phyloP scores from a whole-genome alignment of 2,329 filamentous ascomycete genomes.

The Lecanicillium sp. region DNA sequence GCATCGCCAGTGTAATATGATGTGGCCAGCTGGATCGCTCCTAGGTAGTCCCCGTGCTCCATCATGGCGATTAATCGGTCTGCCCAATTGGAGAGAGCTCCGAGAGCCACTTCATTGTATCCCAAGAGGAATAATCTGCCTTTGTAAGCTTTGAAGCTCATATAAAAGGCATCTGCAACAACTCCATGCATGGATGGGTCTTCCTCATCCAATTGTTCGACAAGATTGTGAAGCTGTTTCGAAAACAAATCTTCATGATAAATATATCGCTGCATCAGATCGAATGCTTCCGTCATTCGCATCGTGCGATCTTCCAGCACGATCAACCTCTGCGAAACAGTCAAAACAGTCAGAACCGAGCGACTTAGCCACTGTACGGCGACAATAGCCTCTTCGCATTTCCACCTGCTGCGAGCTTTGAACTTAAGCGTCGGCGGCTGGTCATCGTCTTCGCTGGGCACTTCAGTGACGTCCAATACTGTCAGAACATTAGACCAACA shows the following conservation, averaged over 20 bases:
- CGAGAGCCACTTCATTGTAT: slow-evolving; percentile 89
- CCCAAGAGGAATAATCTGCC: slow-evolving; percentile 85
- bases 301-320: slow-evolving; percentile 85
- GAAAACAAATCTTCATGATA: slow-evolving; percentile 91
- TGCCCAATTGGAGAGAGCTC: slow-evolving; percentile 92
- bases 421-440: slow-evolving; percentile 76
- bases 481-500: slow-evolving; percentile 99
- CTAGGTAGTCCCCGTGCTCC: slow-evolving; percentile 94
- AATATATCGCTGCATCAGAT: slow-evolving; percentile 84
- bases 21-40: slow-evolving; percentile 81
- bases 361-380: slow-evolving; percentile 94
- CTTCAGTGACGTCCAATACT: slow-evolving; percentile 78
- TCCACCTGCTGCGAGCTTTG: slow-evolving; percentile 78
- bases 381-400: slow-evolving; percentile 89
- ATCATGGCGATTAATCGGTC: slow-evolving; percentile 88
- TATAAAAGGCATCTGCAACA: slow-evolving; percentile 93
- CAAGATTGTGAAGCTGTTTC: slow-evolving; percentile 70
- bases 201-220: slow-evolving; percentile 82
- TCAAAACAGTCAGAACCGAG: slow-evolving; percentile 84
- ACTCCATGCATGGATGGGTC: slow-evolving; percentile 90
- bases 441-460: slow-evolving; percentile 59
- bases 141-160: slow-evolving; percentile 96
- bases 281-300: slow-evolving; percentile 90
- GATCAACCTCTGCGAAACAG: slow-evolving; percentile 86
- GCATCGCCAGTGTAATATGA: slow-evolving; percentile 85